Conservation (phyloP, 148 eudicot genomes). For the Camellia sinensis region DNA sequence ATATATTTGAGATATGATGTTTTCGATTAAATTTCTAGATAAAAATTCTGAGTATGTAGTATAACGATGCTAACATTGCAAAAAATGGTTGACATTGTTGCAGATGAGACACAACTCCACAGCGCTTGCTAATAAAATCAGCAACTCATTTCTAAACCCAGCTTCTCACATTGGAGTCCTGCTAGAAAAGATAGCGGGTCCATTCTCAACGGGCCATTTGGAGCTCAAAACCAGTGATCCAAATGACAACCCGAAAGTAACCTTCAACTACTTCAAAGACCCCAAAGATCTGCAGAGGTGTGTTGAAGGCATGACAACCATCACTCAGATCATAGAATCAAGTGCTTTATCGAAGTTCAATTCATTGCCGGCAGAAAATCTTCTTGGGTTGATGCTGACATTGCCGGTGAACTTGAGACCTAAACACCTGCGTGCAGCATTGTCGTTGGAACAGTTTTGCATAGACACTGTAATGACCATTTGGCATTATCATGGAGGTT, state of each 20-base stretch:
- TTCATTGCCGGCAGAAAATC: slow-evolving; percentile 29
- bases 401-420: slow-evolving; percentile 35
- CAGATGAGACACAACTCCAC: not conserved
- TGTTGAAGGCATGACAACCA: slow-evolving; percentile 47
- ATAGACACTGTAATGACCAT: slow-evolving; percentile 64
- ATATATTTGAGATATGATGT: too few species aligned
- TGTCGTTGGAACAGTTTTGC: slow-evolving; percentile 49
- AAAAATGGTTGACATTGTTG: not conserved
- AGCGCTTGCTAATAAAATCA: not conserved
- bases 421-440: slow-evolving; percentile 22
- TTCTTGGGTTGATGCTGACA: slow-evolving; percentile 31
- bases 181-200: slow-evolving; percentile 47
- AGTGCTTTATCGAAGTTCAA: slow-evolving; percentile 37
- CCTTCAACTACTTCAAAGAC: slow-evolving; percentile 57
- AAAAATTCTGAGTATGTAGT: too few species aligned
- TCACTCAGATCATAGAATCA: slow-evolving; percentile 41
- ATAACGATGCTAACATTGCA: too few species aligned
- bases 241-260: slow-evolving; percentile 45
- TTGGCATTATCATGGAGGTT: slow-evolving; percentile 74
- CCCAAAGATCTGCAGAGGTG: slow-evolving; percentile 44
- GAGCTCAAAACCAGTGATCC: slow-evolving; percentile 33
- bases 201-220: slow-evolving; percentile 39
- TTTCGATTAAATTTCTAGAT: too few species aligned
- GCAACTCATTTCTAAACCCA: not conserved
- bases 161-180: slow-evolving; percentile 25